Percentiles rank a stretch among this genome's conserved stretches.
These are phyloP conservation scores for Pichia paraexigua DNA, from an alignment of 805 yeast genomes.

Conservation along the genomic window DNA sequence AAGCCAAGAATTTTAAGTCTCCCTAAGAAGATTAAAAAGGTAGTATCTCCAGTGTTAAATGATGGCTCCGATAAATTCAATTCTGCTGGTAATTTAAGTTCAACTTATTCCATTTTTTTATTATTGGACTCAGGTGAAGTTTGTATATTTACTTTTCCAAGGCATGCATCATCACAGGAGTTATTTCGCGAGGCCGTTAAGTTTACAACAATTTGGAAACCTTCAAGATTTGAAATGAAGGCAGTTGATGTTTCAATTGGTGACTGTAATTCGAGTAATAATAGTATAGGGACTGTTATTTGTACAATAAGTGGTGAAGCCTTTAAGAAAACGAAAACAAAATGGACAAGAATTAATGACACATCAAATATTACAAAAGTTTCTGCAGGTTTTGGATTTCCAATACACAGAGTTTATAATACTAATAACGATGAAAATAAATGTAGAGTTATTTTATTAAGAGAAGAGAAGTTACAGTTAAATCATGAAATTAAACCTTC, in stretches of 20 bases:
- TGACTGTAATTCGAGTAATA: constrained; percentile 45
- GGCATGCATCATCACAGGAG: constrained; percentile 23
- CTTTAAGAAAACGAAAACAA: constrained; percentile 28
- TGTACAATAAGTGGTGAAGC: constrained; percentile 66
- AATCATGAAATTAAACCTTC: constrained; percentile 46
- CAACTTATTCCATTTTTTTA: constrained; percentile 35
- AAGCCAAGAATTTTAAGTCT: constrained; percentile 44
- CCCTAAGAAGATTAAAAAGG: constrained; percentile 26
- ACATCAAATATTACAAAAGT: constrained; percentile 34
- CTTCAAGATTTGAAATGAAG: constrained; percentile 46
- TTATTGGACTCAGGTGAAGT: constrained; percentile 56
- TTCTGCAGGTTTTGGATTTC: constrained; percentile 9
- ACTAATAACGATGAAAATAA: constrained; percentile 54
- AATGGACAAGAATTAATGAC: constrained; percentile 29
- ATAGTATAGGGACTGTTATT: constrained; percentile 35
- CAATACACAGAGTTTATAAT: neutral
- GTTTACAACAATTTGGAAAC: constrained; percentile 51
- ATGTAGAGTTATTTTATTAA: constrained; percentile 57
- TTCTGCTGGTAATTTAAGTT: constrained; percentile 21
- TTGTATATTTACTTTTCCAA: constrained; percentile 29
- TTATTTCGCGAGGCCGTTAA: constrained; percentile 36
- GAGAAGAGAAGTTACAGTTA: constrained; percentile 52
- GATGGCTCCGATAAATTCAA: neutral
- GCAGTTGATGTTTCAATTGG: constrained; percentile 64
- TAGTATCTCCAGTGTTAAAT: constrained; percentile 24